phyloP scores from a whole-genome alignment of 2,329 filamentous ascomycete species.

The Coniella vitis region DNA sequence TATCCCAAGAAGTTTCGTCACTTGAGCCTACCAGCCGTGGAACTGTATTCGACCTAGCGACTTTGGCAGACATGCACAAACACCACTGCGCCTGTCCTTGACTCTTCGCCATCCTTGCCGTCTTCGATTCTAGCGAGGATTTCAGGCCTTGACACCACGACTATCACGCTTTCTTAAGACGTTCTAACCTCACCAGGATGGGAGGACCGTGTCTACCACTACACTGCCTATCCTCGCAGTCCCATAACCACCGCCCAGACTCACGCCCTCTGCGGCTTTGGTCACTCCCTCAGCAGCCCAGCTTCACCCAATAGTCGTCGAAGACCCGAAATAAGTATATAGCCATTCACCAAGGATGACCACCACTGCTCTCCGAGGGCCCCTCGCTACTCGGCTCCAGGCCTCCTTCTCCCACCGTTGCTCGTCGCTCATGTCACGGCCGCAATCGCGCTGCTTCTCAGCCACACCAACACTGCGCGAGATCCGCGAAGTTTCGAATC shows the following conservation, averaged over 20 bases:
- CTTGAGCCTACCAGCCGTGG: no score
- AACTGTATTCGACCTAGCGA: no score
- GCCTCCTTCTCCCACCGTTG: not conserved
- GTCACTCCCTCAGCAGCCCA: not conserved
- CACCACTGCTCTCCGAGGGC: slow-evolving; percentile 4
- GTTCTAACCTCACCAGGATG: no score
- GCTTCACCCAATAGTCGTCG: not conserved
- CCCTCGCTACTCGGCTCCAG: slow-evolving; percentile 1
- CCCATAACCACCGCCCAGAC: not conserved
- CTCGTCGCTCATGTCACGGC: not conserved
- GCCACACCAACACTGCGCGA: slow-evolving; percentile 36
- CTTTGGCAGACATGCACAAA: not conserved
- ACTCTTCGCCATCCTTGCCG: not conserved
- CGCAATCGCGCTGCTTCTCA: slow-evolving; percentile 38
- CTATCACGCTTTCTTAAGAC: no score
- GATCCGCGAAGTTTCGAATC: slow-evolving; percentile 41
- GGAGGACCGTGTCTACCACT: not conserved
- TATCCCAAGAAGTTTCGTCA: no score
- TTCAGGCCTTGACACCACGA: no score
- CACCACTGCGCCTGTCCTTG: not conserved
- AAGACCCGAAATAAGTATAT: not conserved
- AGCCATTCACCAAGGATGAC: slow-evolving; percentile 2
- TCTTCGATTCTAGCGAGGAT: no score
- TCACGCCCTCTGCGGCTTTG: not conserved
- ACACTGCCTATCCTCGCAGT: not conserved